A percentile compares a stretch with the other conserved stretches of the same genome.
Evolutionary conservation across 2,329 filamentous ascomycete species (phyloP).

Genomic region (Elsinoe perseae): DNA sequence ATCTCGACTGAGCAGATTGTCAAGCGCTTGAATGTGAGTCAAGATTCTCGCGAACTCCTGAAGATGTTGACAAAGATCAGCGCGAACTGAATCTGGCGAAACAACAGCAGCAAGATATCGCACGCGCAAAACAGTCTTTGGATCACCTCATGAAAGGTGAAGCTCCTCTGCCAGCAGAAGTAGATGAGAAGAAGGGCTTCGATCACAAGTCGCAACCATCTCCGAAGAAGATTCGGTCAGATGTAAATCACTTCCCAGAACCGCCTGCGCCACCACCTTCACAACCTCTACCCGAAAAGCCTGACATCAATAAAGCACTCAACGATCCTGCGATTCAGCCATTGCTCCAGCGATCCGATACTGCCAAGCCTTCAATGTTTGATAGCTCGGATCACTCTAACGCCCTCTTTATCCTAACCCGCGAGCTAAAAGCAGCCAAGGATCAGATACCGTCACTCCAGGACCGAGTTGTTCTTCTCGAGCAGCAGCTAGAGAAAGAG

Average conservation of each 20-base stretch:
- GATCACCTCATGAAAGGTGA: constrained; percentile 69
- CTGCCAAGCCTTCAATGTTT: constrained; percentile 56
- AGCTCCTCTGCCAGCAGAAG: constrained; percentile 35
- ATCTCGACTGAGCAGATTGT: constrained; percentile 92
- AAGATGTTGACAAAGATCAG: constrained; percentile 41
- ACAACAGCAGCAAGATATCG: constrained; percentile 78
- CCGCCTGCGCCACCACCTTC: constrained; percentile 89
- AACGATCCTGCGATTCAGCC: constrained; percentile 44
- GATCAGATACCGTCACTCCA: constrained; percentile 81
- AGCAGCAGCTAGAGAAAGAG: constrained; percentile 70
- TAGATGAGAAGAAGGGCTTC: constrained; percentile 39
- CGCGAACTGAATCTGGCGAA: constrained; percentile 84
- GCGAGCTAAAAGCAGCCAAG: constrained; percentile 75
- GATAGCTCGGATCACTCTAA: constrained; percentile 54
- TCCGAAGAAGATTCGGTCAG: constrained; percentile 56
- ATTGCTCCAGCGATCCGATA: constrained; percentile 66
- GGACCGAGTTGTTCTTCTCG: constrained; percentile 70
- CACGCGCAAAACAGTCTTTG: constrained; percentile 74
- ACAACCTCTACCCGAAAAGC: constrained; percentile 88
- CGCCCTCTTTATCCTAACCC: constrained; percentile 76
- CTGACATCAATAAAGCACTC: constrained; percentile 54
- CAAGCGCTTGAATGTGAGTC: constrained; percentile 70
- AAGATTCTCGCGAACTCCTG: background rate
- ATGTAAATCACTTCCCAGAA: constrained; percentile 81
- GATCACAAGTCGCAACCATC: constrained; percentile 36